Conservation (phyloP, 2,329 filamentous ascomycete genomes). For the Lachnellula willkommii region DNA sequence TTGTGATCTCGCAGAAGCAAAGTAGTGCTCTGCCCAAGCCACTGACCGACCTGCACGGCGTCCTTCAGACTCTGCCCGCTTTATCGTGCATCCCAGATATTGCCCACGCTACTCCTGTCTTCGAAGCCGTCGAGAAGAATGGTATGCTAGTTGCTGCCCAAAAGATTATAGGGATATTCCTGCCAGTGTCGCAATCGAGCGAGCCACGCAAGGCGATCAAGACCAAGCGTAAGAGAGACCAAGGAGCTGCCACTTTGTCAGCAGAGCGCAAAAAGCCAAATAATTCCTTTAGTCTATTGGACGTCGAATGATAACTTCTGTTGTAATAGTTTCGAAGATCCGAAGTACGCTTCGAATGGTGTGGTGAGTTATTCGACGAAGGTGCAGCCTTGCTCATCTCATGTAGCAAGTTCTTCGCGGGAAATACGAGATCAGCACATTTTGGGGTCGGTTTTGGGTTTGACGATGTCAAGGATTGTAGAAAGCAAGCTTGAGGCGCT, state of each 20-base stretch:
- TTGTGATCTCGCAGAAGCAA: slow-evolving; percentile 12
- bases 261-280: slow-evolving; percentile 4
- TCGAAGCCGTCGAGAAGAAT: slow-evolving; percentile 6
- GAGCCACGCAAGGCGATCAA: slow-evolving; percentile 11
- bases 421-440: too few species aligned
- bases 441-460: too few species aligned
- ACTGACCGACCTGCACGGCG: slow-evolving; percentile 8
- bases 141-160: slow-evolving; percentile 10
- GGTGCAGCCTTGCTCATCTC: too few species aligned
- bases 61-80: slow-evolving; percentile 22
- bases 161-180: slow-evolving; percentile 8
- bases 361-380: too few species aligned
- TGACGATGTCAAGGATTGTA: too few species aligned
- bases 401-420: too few species aligned
- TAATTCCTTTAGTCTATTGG: slow-evolving; percentile 25
- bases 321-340: too few species aligned
- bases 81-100: slow-evolving; percentile 16
- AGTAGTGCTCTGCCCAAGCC: slow-evolving; percentile 4
- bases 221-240: slow-evolving; percentile 19
- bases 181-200: neutral
- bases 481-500: too few species aligned
- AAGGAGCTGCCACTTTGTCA: neutral
- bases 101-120: slow-evolving; percentile 3
- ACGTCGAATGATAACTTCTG: slow-evolving; percentile 8
- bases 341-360: too few species aligned